A percentile compares a stretch with the other conserved stretches of the same genome.
These are phyloP conservation scores for Auxenochlorella pyrenoidosa DNA, from an alignment of 139 green algal genomes.

Conservation along the genomic window DNA sequence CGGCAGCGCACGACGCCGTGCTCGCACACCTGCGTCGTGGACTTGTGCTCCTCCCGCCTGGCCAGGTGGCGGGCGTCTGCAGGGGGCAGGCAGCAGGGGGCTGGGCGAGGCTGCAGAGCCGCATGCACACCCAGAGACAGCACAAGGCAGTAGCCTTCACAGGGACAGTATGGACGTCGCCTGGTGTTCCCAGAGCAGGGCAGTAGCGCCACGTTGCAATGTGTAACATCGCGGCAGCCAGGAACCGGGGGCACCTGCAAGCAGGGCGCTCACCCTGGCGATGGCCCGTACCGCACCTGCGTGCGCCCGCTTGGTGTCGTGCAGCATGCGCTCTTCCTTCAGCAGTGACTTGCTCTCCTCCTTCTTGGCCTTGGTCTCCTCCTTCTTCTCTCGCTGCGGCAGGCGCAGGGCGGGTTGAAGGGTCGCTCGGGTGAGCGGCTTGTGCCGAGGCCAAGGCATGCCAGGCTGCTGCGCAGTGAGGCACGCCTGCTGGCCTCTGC, in stretches of 20 bases:
- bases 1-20: constrained; percentile 51
- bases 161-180: no score
- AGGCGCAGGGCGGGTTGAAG: neutral
- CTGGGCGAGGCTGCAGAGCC: neutral
- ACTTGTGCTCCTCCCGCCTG: constrained; percentile 46
- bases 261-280: no score
- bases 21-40: constrained; percentile 46
- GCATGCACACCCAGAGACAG: no score
- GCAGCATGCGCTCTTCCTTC: constrained; percentile 49
- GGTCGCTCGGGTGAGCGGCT: neutral
- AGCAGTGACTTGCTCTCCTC: constrained; percentile 10
- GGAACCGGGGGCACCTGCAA: no score
- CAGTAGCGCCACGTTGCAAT: no score
- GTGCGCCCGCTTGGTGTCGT: constrained; percentile 54
- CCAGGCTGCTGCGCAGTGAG: neutral
- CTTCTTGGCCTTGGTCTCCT: constrained; percentile 20
- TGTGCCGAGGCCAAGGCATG: neutral
- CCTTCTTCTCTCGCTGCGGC: constrained; percentile 32
- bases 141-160: no score
- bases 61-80: constrained; percentile 12
- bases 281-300: neutral
- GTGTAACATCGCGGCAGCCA: no score
- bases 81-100: neutral
- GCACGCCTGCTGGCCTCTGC: no score
- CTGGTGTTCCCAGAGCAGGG: no score